These are phyloP conservation scores for Mycena galopus DNA, from an alignment of 768 basidiomycete genomes.

Conservation along the genomic window DNA sequence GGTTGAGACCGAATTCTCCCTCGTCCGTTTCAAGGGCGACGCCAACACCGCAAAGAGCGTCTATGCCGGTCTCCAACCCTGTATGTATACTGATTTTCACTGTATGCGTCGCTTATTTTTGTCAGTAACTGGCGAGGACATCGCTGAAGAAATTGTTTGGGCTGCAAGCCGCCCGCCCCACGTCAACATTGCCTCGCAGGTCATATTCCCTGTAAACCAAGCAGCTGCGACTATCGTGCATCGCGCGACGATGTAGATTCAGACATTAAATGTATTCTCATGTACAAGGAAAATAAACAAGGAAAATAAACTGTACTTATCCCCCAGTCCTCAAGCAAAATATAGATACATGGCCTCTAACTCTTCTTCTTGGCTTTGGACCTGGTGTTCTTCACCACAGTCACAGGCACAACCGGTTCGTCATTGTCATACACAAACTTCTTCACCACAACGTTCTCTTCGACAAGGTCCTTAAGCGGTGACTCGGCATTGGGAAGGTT, in stretches of 20 bases:
- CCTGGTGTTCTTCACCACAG: conserved; percentile 66
- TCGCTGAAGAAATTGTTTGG: conserved; percentile 99
- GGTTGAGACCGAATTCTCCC: conserved; percentile 94
- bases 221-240: conserved; percentile 76
- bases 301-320: neutral
- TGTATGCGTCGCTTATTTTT: conserved; percentile 5
- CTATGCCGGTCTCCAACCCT: conserved; percentile 88
- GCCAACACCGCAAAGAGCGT: conserved; percentile 86
- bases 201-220: conserved; percentile 85
- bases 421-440: conserved; percentile 88
- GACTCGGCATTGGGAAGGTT: conserved; percentile 72
- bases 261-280: conserved; percentile 36
- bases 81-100: conserved; percentile 60
- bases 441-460: conserved; percentile 79
- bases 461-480: conserved; percentile 68
- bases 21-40: conserved; percentile 92
- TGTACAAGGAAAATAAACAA: conserved; percentile 20
- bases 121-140: conserved; percentile 84
- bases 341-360: conserved; percentile 32
- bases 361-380: conserved; percentile 64
- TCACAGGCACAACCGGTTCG: conserved; percentile 41
- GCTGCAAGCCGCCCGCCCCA: conserved; percentile 91
- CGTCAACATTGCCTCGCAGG: conserved; percentile 89
- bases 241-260: conserved; percentile 56
- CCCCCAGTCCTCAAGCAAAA: neutral